Percentiles rank a stretch among this genome's conserved stretches.
phyloP scores from a whole-genome alignment of 306 rosid genomes.

The Potentilla sterilis region DNA sequence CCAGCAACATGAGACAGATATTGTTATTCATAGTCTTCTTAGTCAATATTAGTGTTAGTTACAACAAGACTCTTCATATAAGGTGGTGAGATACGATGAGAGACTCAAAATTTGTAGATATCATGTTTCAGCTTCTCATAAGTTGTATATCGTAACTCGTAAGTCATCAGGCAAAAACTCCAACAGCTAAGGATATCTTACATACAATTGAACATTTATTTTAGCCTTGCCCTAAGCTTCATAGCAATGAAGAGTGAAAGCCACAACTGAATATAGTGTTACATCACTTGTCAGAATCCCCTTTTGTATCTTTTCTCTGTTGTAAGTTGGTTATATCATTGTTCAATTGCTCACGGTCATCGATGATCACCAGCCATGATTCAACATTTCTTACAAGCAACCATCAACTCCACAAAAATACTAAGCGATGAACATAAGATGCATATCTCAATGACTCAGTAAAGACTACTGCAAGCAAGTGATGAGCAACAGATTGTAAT shows the following conservation, averaged over 20 bases:
- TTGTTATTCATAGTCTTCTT: too few relatives aligned
- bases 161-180: background rate
- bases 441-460: background rate
- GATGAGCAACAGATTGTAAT: background rate
- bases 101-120: background rate
- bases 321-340: background rate
- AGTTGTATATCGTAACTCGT: too few relatives aligned
- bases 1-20: background rate
- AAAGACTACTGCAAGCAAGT: background rate
- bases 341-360: background rate
- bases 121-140: background rate
- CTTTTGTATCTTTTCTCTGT: background rate
- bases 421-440: background rate
- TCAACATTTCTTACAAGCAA: background rate
- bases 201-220: too few relatives aligned
- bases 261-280: background rate
- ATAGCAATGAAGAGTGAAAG: background rate
- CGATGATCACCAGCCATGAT: background rate
- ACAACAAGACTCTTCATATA: background rate
- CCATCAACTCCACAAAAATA: background rate
- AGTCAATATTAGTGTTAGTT: background rate
- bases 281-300: background rate
- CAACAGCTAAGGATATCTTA: background rate
- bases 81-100: background rate
- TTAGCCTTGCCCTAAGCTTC: background rate